These are phyloP conservation scores for Volvox reticuliferus DNA, from an alignment of 139 green algal species.

Conservation along the genomic window DNA sequence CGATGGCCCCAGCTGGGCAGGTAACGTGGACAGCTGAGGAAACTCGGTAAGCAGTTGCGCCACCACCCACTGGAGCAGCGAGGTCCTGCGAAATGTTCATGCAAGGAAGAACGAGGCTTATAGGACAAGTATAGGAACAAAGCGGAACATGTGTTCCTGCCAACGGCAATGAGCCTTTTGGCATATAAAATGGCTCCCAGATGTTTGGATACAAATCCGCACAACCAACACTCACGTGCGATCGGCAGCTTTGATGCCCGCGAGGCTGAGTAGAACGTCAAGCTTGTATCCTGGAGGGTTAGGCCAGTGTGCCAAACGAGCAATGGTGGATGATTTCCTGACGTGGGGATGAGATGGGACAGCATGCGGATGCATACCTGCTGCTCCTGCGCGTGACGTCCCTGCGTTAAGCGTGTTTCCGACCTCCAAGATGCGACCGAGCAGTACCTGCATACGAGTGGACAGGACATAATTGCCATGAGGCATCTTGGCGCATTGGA, in stretches of 20 bases:
- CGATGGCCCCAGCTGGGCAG: conserved; percentile 52
- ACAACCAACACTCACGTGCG: neutral
- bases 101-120: neutral
- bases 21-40: conserved; percentile 54
- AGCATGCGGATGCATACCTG: neutral
- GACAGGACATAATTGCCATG: too few relatives aligned
- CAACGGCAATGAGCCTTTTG: too few relatives aligned
- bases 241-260: conserved; percentile 63
- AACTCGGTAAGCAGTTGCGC: conserved; percentile 43
- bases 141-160: too few relatives aligned
- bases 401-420: conserved; percentile 61
- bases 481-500: too few relatives aligned
- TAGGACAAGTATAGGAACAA: too few relatives aligned
- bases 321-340: neutral
- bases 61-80: conserved; percentile 86
- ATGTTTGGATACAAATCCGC: too few relatives aligned
- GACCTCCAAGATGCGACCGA: conserved; percentile 47
- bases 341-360: neutral
- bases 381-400: conserved; percentile 28
- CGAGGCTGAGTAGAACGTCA: conserved; percentile 68
- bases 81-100: conserved; percentile 69
- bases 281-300: conserved; percentile 69
- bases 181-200: too few relatives aligned
- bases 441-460: conserved; percentile 10
- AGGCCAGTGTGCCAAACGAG: neutral